A percentile compares a stretch with the other conserved stretches of the same genome.
phyloP scores from a whole-genome alignment of 176 grass and related monocot species.

The Elymus sibiricus region DNA sequence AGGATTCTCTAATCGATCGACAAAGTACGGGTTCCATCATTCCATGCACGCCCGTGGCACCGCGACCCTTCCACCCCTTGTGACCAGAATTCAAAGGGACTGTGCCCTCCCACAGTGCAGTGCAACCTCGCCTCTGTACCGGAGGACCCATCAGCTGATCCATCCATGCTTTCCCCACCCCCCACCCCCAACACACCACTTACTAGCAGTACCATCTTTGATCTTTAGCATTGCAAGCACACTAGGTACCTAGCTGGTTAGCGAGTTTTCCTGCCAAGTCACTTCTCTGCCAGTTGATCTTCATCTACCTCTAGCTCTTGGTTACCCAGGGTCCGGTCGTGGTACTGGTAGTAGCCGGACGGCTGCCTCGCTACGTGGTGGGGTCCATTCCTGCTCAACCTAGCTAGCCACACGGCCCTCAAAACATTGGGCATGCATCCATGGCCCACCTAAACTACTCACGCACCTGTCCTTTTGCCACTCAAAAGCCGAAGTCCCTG shows the following conservation, averaged over 20 bases:
- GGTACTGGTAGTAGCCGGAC: neutral
- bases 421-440: constrained; percentile 2
- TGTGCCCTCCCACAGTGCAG: constrained; percentile 45
- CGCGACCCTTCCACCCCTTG: constrained; percentile 28
- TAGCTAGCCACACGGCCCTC: neutral
- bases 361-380: constrained; percentile 7
- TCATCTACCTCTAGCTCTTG: neutral
- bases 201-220: neutral
- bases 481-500: neutral
- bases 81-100: constrained; percentile 70
- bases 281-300: neutral
- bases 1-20: constrained; percentile 37
- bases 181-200: too few species aligned
- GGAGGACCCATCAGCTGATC: constrained; percentile 32
- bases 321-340: constrained; percentile 10
- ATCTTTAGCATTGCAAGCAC: constrained; percentile 3
- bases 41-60: constrained; percentile 62
- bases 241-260: neutral
- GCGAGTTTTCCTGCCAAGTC: neutral
- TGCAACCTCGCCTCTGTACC: constrained; percentile 40
- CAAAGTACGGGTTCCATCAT: constrained; percentile 59
- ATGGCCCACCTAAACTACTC: constrained; percentile 2
- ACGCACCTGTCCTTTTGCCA: neutral
- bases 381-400: neutral
- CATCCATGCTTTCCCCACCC: constrained; percentile 17